Conservation (phyloP, 225 moss, liverwort and hornwort species). For the Polytrichum formosum region DNA sequence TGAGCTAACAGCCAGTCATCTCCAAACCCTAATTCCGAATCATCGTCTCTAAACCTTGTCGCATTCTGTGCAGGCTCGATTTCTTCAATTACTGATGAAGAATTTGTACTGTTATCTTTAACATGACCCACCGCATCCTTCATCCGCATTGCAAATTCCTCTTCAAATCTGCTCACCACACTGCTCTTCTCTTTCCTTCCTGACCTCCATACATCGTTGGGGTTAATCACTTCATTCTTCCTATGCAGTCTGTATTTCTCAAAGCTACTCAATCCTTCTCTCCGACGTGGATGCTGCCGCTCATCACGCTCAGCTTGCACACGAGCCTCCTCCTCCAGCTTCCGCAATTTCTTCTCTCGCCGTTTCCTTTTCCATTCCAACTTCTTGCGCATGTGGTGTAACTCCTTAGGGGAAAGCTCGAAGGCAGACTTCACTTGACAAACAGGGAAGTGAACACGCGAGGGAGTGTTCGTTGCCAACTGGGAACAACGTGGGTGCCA, state of each 20-base stretch:
- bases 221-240: not conserved
- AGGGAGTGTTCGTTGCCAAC: not conserved
- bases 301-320: not conserved
- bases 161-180: slow-evolving; percentile 37
- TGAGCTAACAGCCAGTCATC: slow-evolving; percentile 23
- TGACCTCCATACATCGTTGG: slow-evolving; percentile 28
- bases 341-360: slow-evolving; percentile 31
- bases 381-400: slow-evolving; percentile 53
- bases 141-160: slow-evolving; percentile 47
- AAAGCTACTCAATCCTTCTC: slow-evolving; percentile 33
- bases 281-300: slow-evolving; percentile 2
- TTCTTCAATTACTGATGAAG: slow-evolving; percentile 9
- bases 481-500: not conserved
- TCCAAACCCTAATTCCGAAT: slow-evolving; percentile 24
- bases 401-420: slow-evolving; percentile 42
- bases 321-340: slow-evolving; percentile 15
- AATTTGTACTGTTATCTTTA: not conserved
- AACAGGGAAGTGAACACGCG: slow-evolving; percentile 26
- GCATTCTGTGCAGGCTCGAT: slow-evolving; percentile 5
- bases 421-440: slow-evolving; percentile 18
- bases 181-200: slow-evolving; percentile 32
- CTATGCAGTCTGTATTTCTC: slow-evolving; percentile 35
- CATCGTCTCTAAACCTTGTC: slow-evolving; percentile 14
- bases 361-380: slow-evolving; percentile 53
- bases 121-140: slow-evolving; percentile 27